A percentile compares a stretch with the other conserved stretches of the same genome.
phyloP scores from a whole-genome alignment of 2,329 filamentous ascomycete species.

The Rutstroemia sp. region DNA sequence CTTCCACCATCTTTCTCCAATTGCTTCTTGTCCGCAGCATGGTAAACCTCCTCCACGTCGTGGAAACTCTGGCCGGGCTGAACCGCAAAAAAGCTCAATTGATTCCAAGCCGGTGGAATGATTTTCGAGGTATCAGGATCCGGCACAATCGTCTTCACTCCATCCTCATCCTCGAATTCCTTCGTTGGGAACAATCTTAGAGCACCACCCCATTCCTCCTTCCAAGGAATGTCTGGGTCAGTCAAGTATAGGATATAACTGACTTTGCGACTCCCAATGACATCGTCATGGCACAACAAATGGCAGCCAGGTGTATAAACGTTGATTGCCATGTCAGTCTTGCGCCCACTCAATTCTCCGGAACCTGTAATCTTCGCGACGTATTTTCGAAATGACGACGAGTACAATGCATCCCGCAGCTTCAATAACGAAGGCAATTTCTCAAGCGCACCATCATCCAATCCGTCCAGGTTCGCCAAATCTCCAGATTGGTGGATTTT shows the following conservation, averaged over 20 bases:
- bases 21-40: slow-evolving; percentile 51
- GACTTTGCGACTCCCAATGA: slow-evolving; percentile 91
- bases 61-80: slow-evolving; percentile 99
- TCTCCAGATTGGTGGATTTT: slow-evolving; percentile 99
- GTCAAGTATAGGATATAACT: slow-evolving; percentile 97
- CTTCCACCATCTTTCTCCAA: slow-evolving; percentile 64
- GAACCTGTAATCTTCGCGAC: slow-evolving; percentile 79
- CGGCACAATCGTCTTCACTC: slow-evolving; percentile 71
- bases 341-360: slow-evolving; percentile 80
- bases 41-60: slow-evolving; percentile 96
- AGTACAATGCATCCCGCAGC: slow-evolving; percentile 93
- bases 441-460: slow-evolving; percentile 77
- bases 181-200: slow-evolving; percentile 75
- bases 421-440: slow-evolving; percentile 84
- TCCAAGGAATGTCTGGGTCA: slow-evolving; percentile 86
- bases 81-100: slow-evolving; percentile 95
- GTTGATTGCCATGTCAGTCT: slow-evolving; percentile 99
- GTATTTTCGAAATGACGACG: slow-evolving; percentile 79
- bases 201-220: slow-evolving; percentile 86
- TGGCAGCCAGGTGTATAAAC: slow-evolving; percentile 96
- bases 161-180: slow-evolving; percentile 57
- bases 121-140: slow-evolving; percentile 69
- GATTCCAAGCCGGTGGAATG: slow-evolving; percentile 94
- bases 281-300: slow-evolving; percentile 93
- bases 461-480: slow-evolving; percentile 89